Evolutionary conservation across 2,329 filamentous ascomycete genomes (phyloP).

Genomic region (Ceratocystis huliohia): DNA sequence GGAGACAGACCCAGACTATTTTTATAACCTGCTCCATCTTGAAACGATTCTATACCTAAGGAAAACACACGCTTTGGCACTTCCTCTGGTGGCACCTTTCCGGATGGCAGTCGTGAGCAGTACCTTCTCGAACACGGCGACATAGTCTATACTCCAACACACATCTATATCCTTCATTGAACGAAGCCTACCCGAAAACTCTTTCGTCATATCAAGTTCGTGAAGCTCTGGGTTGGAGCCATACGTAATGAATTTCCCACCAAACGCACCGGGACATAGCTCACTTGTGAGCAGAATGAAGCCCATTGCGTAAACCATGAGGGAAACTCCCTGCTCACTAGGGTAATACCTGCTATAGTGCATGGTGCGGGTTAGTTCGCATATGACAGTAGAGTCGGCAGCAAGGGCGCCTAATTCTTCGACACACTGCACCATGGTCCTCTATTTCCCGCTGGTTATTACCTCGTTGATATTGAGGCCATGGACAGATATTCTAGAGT

Average conservation of each 20-base stretch:
- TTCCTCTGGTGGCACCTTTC: conserved; percentile 31
- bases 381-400: background rate
- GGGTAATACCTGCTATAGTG: background rate
- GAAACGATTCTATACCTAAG: conserved; percentile 45
- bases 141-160: conserved; percentile 35
- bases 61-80: conserved; percentile 51
- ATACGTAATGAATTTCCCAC: background rate
- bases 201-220: background rate
- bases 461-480: background rate
- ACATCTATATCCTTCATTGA: background rate
- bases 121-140: conserved; percentile 42
- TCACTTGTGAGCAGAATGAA: background rate
- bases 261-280: background rate
- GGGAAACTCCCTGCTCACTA: too few relatives aligned
- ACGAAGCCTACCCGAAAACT: background rate
- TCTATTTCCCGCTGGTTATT: background rate
- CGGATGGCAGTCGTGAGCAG: background rate
- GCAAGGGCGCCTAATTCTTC: background rate
- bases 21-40: background rate
- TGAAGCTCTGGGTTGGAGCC: background rate
- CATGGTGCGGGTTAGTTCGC: background rate
- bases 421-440: background rate
- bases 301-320: background rate
- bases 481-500: background rate
- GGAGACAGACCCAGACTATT: conserved; percentile 34